Evolutionary conservation across 495 filamentous ascomycete genomes (phyloP).

Genomic region (Lepidopterella palustris): DNA sequence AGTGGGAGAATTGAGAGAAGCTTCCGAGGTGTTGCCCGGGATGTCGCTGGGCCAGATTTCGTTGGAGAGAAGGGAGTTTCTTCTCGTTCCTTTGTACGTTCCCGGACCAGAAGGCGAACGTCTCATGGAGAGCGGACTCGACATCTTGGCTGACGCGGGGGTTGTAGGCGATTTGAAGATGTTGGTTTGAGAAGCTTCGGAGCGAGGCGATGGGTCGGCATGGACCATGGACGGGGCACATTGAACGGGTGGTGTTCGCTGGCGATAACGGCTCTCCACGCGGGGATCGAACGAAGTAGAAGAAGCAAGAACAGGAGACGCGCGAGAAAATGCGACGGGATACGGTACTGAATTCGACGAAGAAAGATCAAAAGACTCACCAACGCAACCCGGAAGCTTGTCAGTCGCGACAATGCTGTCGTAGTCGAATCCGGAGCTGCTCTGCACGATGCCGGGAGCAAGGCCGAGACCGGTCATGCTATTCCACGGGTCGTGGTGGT

Average conservation of each 20-base stretch:
- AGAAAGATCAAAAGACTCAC: slow-evolving; percentile 58
- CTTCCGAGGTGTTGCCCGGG: background rate
- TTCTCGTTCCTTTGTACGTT: slow-evolving; percentile 2
- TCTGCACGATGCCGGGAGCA: slow-evolving; percentile 59
- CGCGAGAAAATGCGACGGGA: slow-evolving; percentile 13
- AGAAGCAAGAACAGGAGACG: slow-evolving; percentile 25
- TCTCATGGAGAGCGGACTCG: slow-evolving; percentile 29
- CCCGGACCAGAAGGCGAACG: slow-evolving; percentile 2
- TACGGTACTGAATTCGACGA: slow-evolving; percentile 29
- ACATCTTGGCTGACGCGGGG: slow-evolving; percentile 43
- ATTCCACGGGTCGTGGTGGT: slow-evolving; percentile 55
- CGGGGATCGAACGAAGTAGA: slow-evolving; percentile 1
- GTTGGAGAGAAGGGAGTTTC: slow-evolving; percentile 28
- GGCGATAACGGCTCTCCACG: slow-evolving; percentile 16
- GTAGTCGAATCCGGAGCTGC: slow-evolving; percentile 51
- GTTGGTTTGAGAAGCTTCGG: slow-evolving; percentile 5
- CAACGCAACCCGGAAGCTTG: slow-evolving; percentile 63
- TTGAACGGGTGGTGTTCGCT: slow-evolving; percentile 3
- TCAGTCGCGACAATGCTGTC: slow-evolving; percentile 50
- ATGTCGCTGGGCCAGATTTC: slow-evolving; percentile 20
- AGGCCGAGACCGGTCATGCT: slow-evolving; percentile 54
- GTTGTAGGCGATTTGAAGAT: slow-evolving; percentile 48
- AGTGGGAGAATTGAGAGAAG: slow-evolving; percentile 24
- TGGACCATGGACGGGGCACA: background rate
- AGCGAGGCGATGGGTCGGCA: slow-evolving; percentile 1